Base-by-base conservation (phyloP, 805 yeast genomes). In the Dipodascus geniculatus region DNA sequence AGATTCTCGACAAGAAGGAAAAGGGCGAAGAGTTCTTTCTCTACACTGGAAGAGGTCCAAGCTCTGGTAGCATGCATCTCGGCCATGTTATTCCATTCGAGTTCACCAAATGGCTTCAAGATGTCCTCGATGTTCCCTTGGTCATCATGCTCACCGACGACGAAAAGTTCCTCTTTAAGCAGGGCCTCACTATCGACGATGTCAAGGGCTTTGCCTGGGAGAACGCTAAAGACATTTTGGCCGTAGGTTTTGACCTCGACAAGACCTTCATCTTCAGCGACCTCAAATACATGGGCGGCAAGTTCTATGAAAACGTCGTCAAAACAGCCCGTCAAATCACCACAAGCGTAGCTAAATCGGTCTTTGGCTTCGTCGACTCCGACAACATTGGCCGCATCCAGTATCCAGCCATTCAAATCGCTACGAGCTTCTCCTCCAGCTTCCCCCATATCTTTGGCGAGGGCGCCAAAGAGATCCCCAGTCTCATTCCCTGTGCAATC, bases 51-150 rank as follows among this genome's bases (percentile, higher is more conserved):
- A 80, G 99, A 68, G 99, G 99, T 3, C 98, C 99, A 38, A 86
- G 96, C 1, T 81, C 90, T 47, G 96, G 85, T 62, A 84, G 93
- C 20, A 84, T 93, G 87, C 99, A 93, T 68, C 75, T 93, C 72
- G 99, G 99, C 52, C 99, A 93, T 70, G 83, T 91, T 89, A 79
- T 90, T 56, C 99, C 99, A 17, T 93, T 93, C 66, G 70, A 85
- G 31, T 93, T 93, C 74, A 93, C 99, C 54, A 89, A 90, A 70
- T 93, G 98, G 98, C 77, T 93, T 63, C 99, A 93, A 70, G 97
- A 91, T 49, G 98, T 91, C 1, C 93, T 93, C 68, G 98, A 93
- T 67, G 96, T 81, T 55, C 98, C 99, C 20, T 76, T 93, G 58
- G 95, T 93, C 42, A 82, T 93, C 61, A 97, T 93, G 70, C 61